A percentile compares a stretch with the other conserved stretches of the same genome.
Evolutionary conservation across 2,329 filamentous ascomycete genomes (phyloP).

Genomic region (Fusarium sp.): DNA sequence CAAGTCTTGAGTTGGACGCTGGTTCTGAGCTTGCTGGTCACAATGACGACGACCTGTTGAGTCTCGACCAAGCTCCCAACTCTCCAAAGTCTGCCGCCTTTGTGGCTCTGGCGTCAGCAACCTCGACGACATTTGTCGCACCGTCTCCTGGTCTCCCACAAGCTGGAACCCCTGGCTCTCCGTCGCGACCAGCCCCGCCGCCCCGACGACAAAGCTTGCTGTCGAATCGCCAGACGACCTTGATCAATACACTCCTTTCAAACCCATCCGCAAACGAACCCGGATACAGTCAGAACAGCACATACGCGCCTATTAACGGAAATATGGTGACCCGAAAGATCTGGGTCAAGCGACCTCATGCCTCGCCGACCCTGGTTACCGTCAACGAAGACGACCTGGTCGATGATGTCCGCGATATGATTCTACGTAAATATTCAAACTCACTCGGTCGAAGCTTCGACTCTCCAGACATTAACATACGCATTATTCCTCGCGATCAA

Average conservation of each 20-base stretch:
- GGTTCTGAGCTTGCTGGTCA: constrained; percentile 37
- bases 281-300: constrained; percentile 29
- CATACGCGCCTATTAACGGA: constrained; percentile 53
- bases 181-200: constrained; percentile 37
- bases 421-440: constrained; percentile 93
- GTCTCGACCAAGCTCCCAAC: constrained; percentile 43
- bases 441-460: constrained; percentile 90
- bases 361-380: constrained; percentile 87
- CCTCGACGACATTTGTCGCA: constrained; percentile 57
- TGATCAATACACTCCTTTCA: constrained; percentile 50
- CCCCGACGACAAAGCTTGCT: constrained; percentile 51
- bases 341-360: constrained; percentile 90
- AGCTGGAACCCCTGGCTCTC: constrained; percentile 31
- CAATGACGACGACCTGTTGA: constrained; percentile 46
- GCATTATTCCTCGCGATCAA: constrained; percentile 78
- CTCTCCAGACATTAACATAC: constrained; percentile 86
- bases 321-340: constrained; percentile 81
- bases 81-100: constrained; percentile 31
- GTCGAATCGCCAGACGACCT: constrained; percentile 53
- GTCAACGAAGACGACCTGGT: constrained; percentile 91
- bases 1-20: constrained; percentile 37
- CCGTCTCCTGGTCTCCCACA: constrained; percentile 43
- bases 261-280: constrained; percentile 37
- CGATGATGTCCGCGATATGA: constrained; percentile 93
- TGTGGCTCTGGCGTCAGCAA: constrained; percentile 22